These are phyloP conservation scores for Penicillium longicatenatum DNA, from an alignment of 495 filamentous ascomycete species.

Conservation along the genomic window DNA sequence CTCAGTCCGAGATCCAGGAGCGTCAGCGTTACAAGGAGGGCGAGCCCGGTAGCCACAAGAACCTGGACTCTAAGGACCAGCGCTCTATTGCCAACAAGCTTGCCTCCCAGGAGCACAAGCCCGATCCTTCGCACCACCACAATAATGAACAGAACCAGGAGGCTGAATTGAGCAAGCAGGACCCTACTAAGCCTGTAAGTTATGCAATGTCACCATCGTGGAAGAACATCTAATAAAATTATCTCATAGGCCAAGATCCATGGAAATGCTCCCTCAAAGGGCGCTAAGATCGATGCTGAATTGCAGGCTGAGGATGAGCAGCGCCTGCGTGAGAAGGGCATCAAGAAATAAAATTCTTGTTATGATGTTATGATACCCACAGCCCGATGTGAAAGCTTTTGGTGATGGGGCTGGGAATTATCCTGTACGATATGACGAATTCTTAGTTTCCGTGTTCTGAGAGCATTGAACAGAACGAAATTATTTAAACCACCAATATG, in stretches of 20 bases:
- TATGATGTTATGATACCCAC: slow-evolving; percentile 18
- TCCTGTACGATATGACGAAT: slow-evolving; percentile 29
- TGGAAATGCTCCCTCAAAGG: slow-evolving; percentile 69
- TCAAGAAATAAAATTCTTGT: slow-evolving; percentile 35
- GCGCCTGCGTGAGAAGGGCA: slow-evolving; percentile 62
- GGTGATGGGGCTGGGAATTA: slow-evolving; percentile 6
- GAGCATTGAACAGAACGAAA: not conserved
- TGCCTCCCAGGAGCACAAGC: slow-evolving; percentile 56
- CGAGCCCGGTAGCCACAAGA: slow-evolving; percentile 61
- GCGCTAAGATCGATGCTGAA: slow-evolving; percentile 70
- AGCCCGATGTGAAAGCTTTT: slow-evolving; percentile 5
- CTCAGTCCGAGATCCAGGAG: slow-evolving; percentile 56
- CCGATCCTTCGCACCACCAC: slow-evolving; percentile 32
- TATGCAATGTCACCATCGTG: not conserved
- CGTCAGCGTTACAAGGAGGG: slow-evolving; percentile 68
- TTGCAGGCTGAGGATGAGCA: slow-evolving; percentile 71
- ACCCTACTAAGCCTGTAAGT: slow-evolving; percentile 69
- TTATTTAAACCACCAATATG: not conserved
- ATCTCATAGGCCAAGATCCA: slow-evolving; percentile 62
- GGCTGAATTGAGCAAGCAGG: slow-evolving; percentile 59
- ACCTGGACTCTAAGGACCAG: slow-evolving; percentile 78
- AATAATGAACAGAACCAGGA: slow-evolving; percentile 50
- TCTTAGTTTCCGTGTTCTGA: slow-evolving; percentile 4
- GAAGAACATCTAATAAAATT: slow-evolving; percentile 3
- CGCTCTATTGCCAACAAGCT: slow-evolving; percentile 79